phyloP scores from a whole-genome alignment of 768 basidiomycete species.

The Tremella fuciformis region DNA sequence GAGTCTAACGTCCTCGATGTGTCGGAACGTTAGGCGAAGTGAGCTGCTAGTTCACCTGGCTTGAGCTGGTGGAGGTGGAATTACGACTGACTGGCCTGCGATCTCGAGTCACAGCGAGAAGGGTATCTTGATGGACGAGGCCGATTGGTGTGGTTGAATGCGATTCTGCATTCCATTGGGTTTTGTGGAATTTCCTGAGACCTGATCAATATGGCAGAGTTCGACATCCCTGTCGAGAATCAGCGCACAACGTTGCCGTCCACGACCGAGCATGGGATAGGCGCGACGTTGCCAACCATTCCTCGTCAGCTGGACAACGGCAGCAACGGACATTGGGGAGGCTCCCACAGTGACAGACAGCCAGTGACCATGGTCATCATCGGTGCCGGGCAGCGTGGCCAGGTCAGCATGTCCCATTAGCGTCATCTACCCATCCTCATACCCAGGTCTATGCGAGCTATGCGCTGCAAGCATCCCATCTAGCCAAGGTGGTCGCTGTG shows the following conservation, averaged over 20 bases:
- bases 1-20: no score
- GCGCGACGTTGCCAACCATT: background rate
- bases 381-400: conserved; percentile 80
- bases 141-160: no score
- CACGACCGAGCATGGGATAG: conserved; percentile 3
- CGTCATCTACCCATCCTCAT: background rate
- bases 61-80: no score
- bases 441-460: conserved; percentile 64
- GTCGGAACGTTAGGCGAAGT: no score
- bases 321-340: background rate
- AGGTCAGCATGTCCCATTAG: conserved; percentile 54
- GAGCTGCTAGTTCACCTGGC: no score
- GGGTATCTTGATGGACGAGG: no score
- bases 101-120: no score
- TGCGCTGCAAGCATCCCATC: conserved; percentile 61
- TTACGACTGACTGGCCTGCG: no score
- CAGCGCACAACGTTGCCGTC: background rate
- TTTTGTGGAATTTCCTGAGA: background rate
- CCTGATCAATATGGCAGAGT: conserved; percentile 13
- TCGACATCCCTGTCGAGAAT: conserved; percentile 10
- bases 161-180: no score
- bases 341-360: background rate
- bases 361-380: conserved; percentile 67
- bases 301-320: background rate
- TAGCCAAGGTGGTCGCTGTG: conserved; percentile 75